These are phyloP conservation scores for Pseudocercospora fijiensis DNA, from an alignment of 2,329 filamentous ascomycete genomes.

Conservation along the genomic window DNA sequence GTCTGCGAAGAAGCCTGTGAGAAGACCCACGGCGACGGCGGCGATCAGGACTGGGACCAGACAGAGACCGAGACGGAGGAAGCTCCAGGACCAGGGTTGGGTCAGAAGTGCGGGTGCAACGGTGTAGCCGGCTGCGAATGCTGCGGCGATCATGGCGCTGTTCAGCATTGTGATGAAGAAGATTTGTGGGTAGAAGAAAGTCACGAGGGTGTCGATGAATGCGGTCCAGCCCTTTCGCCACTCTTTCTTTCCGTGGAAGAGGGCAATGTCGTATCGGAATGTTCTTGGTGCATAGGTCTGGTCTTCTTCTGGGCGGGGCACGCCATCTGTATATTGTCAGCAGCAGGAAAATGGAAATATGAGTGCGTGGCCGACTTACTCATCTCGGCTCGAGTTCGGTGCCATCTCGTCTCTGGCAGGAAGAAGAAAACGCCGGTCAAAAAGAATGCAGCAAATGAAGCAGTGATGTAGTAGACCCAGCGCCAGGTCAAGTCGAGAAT, in stretches of 20 bases:
- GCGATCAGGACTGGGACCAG: slow-evolving; percentile 31
- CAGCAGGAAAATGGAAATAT: background rate
- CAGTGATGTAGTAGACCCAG: slow-evolving; percentile 35
- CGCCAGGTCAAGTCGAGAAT: slow-evolving; percentile 34
- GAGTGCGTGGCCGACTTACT: slow-evolving; percentile 22
- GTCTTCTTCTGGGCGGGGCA: slow-evolving; percentile 19
- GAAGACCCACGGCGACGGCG: slow-evolving; percentile 27
- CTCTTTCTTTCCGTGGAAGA: slow-evolving; percentile 28
- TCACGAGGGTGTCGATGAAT: slow-evolving; percentile 35
- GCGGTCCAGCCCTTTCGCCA: slow-evolving; percentile 31
- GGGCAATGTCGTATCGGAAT: slow-evolving; percentile 29
- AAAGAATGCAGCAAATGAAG: slow-evolving; percentile 28
- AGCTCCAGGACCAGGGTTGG: slow-evolving; percentile 30
- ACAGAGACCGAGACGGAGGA: slow-evolving; percentile 29
- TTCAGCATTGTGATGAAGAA: slow-evolving; percentile 38
- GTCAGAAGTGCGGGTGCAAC: slow-evolving; percentile 31
- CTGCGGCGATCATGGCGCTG: slow-evolving; percentile 33
- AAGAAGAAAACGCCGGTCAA: slow-evolving; percentile 31
- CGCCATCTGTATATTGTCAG: slow-evolving; percentile 19
- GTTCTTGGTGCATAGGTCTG: slow-evolving; percentile 22
- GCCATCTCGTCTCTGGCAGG: slow-evolving; percentile 36
- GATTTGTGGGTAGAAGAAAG: slow-evolving; percentile 37
- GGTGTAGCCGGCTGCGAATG: slow-evolving; percentile 32
- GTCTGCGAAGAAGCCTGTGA: slow-evolving; percentile 33
- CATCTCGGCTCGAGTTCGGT: slow-evolving; percentile 30